Evolutionary conservation across 2,329 filamentous ascomycete species (phyloP).

Genomic region (Fusarium metavorans): DNA sequence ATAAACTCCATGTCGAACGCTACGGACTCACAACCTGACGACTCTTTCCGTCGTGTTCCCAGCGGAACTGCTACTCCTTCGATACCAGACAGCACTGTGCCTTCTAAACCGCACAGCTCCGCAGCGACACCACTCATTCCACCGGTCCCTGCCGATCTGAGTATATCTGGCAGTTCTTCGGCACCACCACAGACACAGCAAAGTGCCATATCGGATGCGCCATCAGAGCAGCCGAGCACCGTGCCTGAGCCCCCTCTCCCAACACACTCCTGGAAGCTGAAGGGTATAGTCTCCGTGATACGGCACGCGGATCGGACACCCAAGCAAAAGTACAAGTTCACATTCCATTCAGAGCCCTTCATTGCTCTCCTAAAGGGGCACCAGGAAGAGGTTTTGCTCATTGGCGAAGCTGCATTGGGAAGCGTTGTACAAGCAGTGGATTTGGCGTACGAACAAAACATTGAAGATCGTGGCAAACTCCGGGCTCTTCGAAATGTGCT

Average conservation of each 20-base stretch:
- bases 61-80: slow-evolving; percentile 49
- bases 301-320: slow-evolving; percentile 96
- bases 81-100: slow-evolving; percentile 45
- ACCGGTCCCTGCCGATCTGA: slow-evolving; percentile 49
- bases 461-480: slow-evolving; percentile 91
- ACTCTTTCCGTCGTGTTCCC: slow-evolving; percentile 36
- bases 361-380: slow-evolving; percentile 95
- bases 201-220: slow-evolving; percentile 51
- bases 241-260: slow-evolving; percentile 74
- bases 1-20: slow-evolving; percentile 34
- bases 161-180: slow-evolving; percentile 46
- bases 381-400: slow-evolving; percentile 94
- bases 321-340: slow-evolving; percentile 99
- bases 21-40: slow-evolving; percentile 43
- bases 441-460: slow-evolving; percentile 78
- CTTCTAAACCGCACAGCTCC: slow-evolving; percentile 52
- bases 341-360: slow-evolving; percentile 96
- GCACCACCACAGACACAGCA: slow-evolving; percentile 40
- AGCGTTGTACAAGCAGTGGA: slow-evolving; percentile 93
- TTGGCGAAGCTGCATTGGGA: slow-evolving; percentile 87
- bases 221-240: slow-evolving; percentile 48
- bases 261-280: slow-evolving; percentile 97
- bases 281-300: slow-evolving; percentile 96
- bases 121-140: slow-evolving; percentile 51
- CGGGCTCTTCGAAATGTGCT: slow-evolving; percentile 86